Evolutionary conservation across 805 yeast genomes (phyloP), one percentile per base, ranked within the genome.

Genomic region (Candida fluviatilis): DNA sequence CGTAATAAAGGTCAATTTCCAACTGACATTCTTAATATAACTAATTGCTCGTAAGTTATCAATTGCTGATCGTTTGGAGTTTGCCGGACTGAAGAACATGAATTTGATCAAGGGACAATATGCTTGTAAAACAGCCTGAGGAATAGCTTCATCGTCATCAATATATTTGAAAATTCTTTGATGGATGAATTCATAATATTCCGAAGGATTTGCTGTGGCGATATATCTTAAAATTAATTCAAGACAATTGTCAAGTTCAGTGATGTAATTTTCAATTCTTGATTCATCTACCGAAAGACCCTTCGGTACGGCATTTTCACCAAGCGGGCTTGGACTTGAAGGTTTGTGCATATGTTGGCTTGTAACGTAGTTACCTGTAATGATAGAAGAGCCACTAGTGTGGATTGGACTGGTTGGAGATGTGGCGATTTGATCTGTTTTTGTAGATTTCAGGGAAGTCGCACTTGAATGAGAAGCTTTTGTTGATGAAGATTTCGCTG

Each of bases 1-100:
- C 14, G 58, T 58, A 8, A 67, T 42, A 18, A 62, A 51, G 5
- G 60, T 57, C 41, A 62, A 62, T 44, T 55, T 60, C 72, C 73
- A 67, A 13, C 60, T 51, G 31, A 38, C 53, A 31, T 64, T 59
- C 34, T 52, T 54, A 19, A 67, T 52, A 32, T 42, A 50, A 2
- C 62, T 58, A 11, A 65, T 38, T 6, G 55, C 47, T 14, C 47
- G 47, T 36, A 49, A 43, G 16, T 55, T 46, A 24, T 50, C 50
- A 10, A 41, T 38, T n/a, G 61, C 54, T 42, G 53, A 51, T 6
- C 38, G 34, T 26, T 47, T 42, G 8, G 57, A 54, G 29, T 54
- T 58, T 2, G 44, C 52, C 14, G 50, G 47, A 8, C 56, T 51
- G 47, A 56, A 63, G 40, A 60, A 62, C 18, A 55, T 45, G 27